Conservation (phyloP, 2,329 filamentous ascomycete genomes). For the Metarhizium robertsii region DNA sequence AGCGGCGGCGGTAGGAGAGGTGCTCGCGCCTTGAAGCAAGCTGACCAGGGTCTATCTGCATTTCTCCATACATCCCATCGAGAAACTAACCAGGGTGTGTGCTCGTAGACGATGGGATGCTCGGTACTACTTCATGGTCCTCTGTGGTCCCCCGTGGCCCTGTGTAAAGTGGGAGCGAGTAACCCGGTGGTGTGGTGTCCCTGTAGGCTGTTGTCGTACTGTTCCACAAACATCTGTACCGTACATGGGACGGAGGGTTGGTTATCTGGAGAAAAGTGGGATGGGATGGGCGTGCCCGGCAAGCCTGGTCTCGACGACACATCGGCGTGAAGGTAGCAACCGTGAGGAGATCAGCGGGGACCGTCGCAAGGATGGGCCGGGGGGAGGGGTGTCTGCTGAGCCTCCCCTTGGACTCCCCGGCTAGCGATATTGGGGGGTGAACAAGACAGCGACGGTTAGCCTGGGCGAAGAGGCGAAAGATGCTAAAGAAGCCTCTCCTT, state of each 20-base stretch:
- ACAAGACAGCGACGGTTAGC: background rate
- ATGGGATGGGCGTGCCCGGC: slow-evolving; percentile 1
- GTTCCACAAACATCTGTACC: background rate
- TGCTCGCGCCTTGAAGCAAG: slow-evolving; percentile 2
- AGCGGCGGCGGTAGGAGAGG: background rate
- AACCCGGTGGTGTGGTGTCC: slow-evolving; percentile 11
- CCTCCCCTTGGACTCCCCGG: background rate
- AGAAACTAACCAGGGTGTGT: background rate
- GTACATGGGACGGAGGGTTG: slow-evolving; percentile 6
- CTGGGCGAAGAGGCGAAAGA: background rate
- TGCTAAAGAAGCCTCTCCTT: background rate
- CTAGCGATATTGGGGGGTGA: background rate
- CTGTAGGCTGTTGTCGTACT: slow-evolving; percentile 3
- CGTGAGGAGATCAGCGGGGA: slow-evolving; percentile 1
- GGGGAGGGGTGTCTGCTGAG: background rate
- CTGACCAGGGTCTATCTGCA: slow-evolving; percentile 5
- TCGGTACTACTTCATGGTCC: background rate
- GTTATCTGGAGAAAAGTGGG: slow-evolving; percentile 8
- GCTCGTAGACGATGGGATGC: background rate
- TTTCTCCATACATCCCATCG: slow-evolving; percentile 6
- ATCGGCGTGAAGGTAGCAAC: background rate
- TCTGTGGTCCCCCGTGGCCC: background rate
- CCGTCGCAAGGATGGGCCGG: background rate
- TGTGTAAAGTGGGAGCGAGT: background rate
- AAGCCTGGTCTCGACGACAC: background rate